Base-by-base conservation (phyloP, 1,139 yeast species). In the Saccharomycopsis hybrid region DNA sequence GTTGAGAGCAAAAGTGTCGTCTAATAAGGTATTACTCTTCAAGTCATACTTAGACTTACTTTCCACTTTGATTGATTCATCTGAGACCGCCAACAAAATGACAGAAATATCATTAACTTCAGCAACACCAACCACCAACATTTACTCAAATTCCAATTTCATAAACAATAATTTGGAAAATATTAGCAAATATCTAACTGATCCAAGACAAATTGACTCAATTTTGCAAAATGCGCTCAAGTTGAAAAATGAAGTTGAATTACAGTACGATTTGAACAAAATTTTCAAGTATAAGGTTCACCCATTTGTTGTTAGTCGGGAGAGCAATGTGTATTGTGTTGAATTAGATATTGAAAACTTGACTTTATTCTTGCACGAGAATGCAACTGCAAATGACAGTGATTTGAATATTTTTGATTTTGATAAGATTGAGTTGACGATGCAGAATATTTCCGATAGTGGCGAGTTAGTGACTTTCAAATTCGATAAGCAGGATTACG, bases 1-100 rank as follows among this genome's bases (percentile, higher is more conserved):
- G 9, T 13, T 47, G 8, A 28, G n/a, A 24, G 43, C 46, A n/a
- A 41, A 50, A 1, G 27, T 46, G 18, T 5, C 37, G 5, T 39
- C 46, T 9, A 36, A 43, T 28, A 52, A 50, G 35, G 42, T 41
- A 9, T 31, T 65, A 29, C 52, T 65, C 5, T 55, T 70, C n/a
- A 57, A 58, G 9, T 65, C 73, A 1, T 66, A 69, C 47, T 58
- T 73, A 11, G 68, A 67, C 43, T 56, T 73, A 3, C 62, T 73
- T 27, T 60, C 74, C 0, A 66, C 65, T 41, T 58, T 72, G 51
- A 60, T 60, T 9, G 53, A 51, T 28, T 48, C 54, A 4, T 46
- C 50, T 3, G 41, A 41, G n/a, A 45, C 48, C 3, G 44, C 51
- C 18, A 30, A 18, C 8, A 39, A 33, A 30, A 49, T 49, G 52